Conservation (phyloP, 2,329 filamentous ascomycete species). For the Plectosphaerella cucumerina region DNA sequence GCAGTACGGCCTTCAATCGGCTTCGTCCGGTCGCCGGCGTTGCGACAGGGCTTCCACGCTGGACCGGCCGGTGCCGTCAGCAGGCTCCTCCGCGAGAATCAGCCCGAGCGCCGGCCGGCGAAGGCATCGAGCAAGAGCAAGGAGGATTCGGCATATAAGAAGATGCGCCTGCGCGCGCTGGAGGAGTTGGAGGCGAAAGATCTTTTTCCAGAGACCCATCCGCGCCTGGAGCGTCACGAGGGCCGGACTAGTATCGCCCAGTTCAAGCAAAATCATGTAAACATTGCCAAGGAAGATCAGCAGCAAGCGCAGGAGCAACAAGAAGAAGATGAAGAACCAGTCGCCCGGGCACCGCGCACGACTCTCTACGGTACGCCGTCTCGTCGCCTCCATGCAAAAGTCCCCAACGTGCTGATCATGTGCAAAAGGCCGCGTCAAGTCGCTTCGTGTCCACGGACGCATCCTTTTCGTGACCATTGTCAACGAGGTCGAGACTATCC, state of each 20-base stretch:
- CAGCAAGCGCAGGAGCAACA: conserved; percentile 2
- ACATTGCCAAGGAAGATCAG: background rate
- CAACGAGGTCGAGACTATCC: conserved; percentile 67
- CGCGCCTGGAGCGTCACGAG: conserved; percentile 10
- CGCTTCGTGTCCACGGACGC: conserved; percentile 66
- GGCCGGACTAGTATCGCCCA: conserved; percentile 9
- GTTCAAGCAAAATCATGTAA: conserved; percentile 9
- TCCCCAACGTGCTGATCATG: conserved; percentile 14
- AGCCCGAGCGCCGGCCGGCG: background rate
- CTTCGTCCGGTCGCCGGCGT: conserved; percentile 7
- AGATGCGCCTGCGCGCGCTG: conserved; percentile 5
- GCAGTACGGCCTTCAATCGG: conserved; percentile 16
- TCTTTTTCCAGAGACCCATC: conserved; percentile 9
- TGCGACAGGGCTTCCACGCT: conserved; percentile 7
- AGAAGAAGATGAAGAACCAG: too few species aligned
- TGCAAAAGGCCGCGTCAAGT: conserved; percentile 64
- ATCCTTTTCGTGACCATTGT: conserved; percentile 76
- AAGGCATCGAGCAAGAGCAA: conserved; percentile 1
- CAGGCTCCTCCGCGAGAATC: conserved; percentile 5
- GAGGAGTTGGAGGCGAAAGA: conserved; percentile 5
- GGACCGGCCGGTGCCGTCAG: conserved; percentile 7
- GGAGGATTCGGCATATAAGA: conserved; percentile 9
- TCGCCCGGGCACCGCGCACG: background rate
- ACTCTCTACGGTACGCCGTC: conserved; percentile 20
- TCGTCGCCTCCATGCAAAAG: background rate